Evolutionary conservation across 2,329 filamentous ascomycete genomes (phyloP).

Genomic region (Aspergillus awamori): DNA sequence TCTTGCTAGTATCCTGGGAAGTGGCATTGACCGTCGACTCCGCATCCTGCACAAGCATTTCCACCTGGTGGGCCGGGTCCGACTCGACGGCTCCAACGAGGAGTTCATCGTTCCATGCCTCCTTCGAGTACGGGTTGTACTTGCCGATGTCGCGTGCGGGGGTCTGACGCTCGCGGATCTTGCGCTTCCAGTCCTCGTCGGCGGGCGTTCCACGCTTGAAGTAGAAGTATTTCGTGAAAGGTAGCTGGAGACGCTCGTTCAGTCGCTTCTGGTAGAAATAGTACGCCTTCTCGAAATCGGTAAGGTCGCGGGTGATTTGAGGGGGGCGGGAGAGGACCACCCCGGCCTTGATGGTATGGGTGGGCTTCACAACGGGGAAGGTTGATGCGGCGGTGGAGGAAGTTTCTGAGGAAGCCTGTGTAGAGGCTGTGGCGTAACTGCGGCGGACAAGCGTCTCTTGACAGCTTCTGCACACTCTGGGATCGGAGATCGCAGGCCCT

Average conservation of each 20-base stretch:
- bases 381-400: constrained; percentile 30
- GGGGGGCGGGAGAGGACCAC: constrained; percentile 87
- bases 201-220: constrained; percentile 86
- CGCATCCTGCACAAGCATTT: constrained; percentile 74
- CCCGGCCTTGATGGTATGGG: constrained; percentile 61
- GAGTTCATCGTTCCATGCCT: constrained; percentile 91
- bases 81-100: constrained; percentile 71
- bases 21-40: constrained; percentile 53
- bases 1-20: constrained; percentile 51
- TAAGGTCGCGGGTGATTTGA: constrained; percentile 78
- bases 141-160: constrained; percentile 81
- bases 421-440: constrained; percentile 45
- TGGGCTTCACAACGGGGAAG: constrained; percentile 37
- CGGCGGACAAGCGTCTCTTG: constrained; percentile 45
- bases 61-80: constrained; percentile 65
- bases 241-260: constrained; percentile 85
- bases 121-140: constrained; percentile 73
- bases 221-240: constrained; percentile 91
- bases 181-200: constrained; percentile 87
- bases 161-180: constrained; percentile 74
- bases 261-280: constrained; percentile 97
- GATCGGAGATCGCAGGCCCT: constrained; percentile 44
- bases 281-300: constrained; percentile 87
- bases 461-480: constrained; percentile 48
- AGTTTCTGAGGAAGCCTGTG: constrained; percentile 41